Conservation (phyloP, 2,329 filamentous ascomycete genomes). For the Trichoderma breve region DNA sequence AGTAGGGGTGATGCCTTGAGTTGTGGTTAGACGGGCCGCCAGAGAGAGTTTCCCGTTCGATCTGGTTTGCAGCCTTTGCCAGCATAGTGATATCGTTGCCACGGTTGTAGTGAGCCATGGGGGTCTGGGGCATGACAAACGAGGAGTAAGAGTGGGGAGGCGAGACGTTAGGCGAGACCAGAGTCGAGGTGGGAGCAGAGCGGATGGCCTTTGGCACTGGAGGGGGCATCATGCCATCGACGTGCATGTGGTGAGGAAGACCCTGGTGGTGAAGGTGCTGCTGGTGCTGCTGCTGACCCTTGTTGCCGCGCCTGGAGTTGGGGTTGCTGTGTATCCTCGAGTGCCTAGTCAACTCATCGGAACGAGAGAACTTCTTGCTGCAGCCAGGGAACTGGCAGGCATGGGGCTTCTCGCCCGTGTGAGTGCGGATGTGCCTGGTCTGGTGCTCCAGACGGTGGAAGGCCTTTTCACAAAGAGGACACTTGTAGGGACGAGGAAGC, state of each 20-base stretch:
- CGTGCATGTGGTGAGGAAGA: constrained; percentile 43
- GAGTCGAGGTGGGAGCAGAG: constrained; percentile 81
- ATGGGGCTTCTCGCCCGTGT: constrained; percentile 97
- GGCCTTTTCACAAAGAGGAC: constrained; percentile 94
- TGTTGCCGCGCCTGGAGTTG: constrained; percentile 91
- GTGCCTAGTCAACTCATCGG: constrained; percentile 93
- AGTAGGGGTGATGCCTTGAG: constrained; percentile 55
- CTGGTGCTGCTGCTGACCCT: constrained; percentile 53
- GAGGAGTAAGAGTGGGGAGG: constrained; percentile 85
- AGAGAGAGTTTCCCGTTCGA: constrained; percentile 55
- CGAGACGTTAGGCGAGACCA: constrained; percentile 92
- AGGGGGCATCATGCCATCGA: constrained; percentile 73
- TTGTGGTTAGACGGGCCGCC: constrained; percentile 42
- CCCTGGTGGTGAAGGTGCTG: constrained; percentile 40
- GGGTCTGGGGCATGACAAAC: constrained; percentile 54
- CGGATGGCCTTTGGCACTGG: constrained; percentile 75
- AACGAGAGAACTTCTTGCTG: constrained; percentile 95
- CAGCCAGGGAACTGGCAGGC: constrained; percentile 93
- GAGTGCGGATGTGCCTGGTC: constrained; percentile 85
- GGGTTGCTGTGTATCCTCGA: constrained; percentile 99
- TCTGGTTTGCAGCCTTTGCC: constrained; percentile 59
- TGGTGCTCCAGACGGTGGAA: constrained; percentile 98
- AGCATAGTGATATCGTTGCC: constrained; percentile 58
- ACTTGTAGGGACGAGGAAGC: constrained; percentile 95
- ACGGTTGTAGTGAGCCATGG: constrained; percentile 50